Evolutionary conservation across 2,329 filamentous ascomycete species (phyloP), one percentile per base, ranked within the genome.

Genomic region (Phialophora chinensis): DNA sequence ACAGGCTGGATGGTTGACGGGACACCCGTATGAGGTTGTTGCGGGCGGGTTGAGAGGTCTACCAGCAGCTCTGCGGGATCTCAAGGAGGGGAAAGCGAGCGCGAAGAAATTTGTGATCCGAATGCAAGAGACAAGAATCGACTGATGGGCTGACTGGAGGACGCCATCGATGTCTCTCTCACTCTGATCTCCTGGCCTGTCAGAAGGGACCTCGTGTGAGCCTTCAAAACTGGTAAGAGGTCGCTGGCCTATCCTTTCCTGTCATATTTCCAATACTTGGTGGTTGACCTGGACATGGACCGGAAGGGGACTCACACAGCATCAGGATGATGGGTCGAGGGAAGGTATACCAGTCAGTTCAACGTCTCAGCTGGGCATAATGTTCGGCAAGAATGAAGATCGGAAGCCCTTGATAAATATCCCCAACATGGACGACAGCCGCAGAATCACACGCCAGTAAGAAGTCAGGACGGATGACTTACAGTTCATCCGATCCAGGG

Each of bases 71-170:
- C 72, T 90, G 74, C 74, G 75, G 70, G 83, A 86, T 66, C 74
- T 90, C 73, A 85, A 83, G 74, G 81, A 79, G 27, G 88, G 88
- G 0, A 87, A 85, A 75, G 87, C 85, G 31, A 88, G 85, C 72
- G 88, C 82, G 1, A 80, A 85, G 0, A 91, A 90, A 77, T 90
- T 88, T 78, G 84, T 90, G 0, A 85, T 86, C 71, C 79, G 78
- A 69, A 25, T 44, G 3, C n/a, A 55, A 17, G 60, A 62, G 12
- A 61, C 59, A 42, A 42, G 14, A 17, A 17, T 42, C 14, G 14
- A 17, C 14, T 42, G 35, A 42, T 42, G 35, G 1, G 35, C 4
- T 6, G 5, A 4, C 5, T 8, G 14, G 35, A 42, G 4, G 35
- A 42, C 14, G 12, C 14, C 35, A 12, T 17, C 14, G 14, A 42